Evolutionary conservation across 441 rosid species (phyloP).

Genomic region (Corymbia citriodora): DNA sequence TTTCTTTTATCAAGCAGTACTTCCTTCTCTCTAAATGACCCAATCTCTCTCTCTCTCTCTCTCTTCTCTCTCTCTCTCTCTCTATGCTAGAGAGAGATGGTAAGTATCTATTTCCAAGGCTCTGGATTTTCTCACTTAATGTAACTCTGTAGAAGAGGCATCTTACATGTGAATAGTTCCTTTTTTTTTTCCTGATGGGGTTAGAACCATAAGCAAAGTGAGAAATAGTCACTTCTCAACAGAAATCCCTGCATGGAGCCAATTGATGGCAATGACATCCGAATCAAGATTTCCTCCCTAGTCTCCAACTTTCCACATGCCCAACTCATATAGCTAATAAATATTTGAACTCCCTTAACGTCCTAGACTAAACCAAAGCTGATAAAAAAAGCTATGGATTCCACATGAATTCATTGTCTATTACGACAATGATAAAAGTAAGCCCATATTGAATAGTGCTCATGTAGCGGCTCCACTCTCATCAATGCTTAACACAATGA

Average conservation of each 20-base stretch:
- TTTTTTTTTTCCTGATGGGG: too few relatives aligned
- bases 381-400: neutral
- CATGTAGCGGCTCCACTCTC: neutral
- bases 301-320: neutral
- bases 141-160: accelerated
- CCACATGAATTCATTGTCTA: neutral
- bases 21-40: neutral
- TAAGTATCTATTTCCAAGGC: neutral
- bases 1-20: neutral
- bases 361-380: neutral
- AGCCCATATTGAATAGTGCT: accelerated
- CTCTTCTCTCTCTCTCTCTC: too few relatives aligned
- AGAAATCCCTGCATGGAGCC: neutral
- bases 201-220: neutral
- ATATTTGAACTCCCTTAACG: too few relatives aligned
- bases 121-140: neutral
- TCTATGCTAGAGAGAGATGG: neutral
- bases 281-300: neutral
- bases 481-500: neutral
- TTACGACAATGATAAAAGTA: neutral
- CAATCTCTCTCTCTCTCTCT: too few relatives aligned
- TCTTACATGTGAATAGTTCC: neutral
- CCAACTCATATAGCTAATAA: neutral
- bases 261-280: neutral
- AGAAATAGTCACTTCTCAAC: neutral